A percentile compares a stretch with the other conserved stretches of the same genome.
Evolutionary conservation across 805 yeast genomes (phyloP).

Genomic region (Ogataea naganishii): DNA sequence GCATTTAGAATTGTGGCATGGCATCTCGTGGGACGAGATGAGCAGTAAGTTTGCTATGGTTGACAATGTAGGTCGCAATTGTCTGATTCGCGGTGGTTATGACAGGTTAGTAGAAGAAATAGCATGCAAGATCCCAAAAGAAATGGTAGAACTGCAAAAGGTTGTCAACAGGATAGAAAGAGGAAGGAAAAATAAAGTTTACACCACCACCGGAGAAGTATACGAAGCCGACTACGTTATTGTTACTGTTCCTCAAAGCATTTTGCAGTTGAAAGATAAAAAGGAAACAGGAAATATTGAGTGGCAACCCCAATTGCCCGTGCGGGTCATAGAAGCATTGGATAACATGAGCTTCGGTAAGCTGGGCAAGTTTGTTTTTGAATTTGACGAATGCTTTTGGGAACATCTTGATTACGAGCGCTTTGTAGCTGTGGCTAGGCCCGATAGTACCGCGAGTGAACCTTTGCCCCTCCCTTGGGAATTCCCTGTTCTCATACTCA

Average conservation of each 20-base stretch:
- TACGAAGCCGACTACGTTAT: conserved; percentile 47
- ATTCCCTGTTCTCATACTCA: conserved; percentile 55
- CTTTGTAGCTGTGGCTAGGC: conserved; percentile 34
- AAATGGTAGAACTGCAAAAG: conserved; percentile 29
- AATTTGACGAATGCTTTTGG: conserved; percentile 62
- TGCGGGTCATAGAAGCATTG: conserved; percentile 32
- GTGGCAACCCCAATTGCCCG: conserved; percentile 53
- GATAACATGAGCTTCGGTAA: conserved; percentile 50
- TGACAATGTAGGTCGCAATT: conserved; percentile 72
- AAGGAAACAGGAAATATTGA: conserved; percentile 35
- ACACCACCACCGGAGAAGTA: conserved; percentile 22
- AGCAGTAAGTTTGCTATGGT: conserved; percentile 64
- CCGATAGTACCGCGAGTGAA: conserved; percentile 14
- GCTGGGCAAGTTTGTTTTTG: conserved; percentile 66
- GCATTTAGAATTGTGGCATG: conserved; percentile 72
- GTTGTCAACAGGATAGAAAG: conserved; percentile 34
- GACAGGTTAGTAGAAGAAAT: conserved; percentile 41
- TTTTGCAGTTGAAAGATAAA: conserved; percentile 33
- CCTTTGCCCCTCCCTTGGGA: conserved; percentile 37
- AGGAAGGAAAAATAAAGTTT: conserved; percentile 19
- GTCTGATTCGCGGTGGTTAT: conserved; percentile 58
- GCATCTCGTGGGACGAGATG: conserved; percentile 54
- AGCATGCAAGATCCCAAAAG: conserved; percentile 27
- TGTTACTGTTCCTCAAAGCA: conserved; percentile 73
- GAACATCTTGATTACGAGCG: conserved; percentile 34